Base-by-base conservation (phyloP, 2,329 filamentous ascomycete species). In the Aspergillus clavatus region DNA sequence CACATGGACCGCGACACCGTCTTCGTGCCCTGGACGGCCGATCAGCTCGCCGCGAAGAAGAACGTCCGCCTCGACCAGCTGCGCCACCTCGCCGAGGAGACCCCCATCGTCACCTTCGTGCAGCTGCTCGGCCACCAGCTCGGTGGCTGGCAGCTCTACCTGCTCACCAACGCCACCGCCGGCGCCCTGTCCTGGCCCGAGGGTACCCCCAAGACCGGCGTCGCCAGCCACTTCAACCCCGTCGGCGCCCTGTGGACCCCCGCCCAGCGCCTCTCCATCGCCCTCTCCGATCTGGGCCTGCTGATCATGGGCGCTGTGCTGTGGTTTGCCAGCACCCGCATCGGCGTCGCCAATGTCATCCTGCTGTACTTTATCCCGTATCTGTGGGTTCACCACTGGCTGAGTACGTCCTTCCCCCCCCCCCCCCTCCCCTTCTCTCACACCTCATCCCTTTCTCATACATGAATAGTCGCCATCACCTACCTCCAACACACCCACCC, bases 401-500 rank as follows among this genome's bases (percentile, higher is more conserved):
- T 86, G 43, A 75, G 77, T 81, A 68, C 57, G 75, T 69, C 38
- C 40, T 2, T n/a, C n/a, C n/a, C n/a, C n/a, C n/a, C n/a, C n/a
- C n/a, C n/a, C n/a, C n/a, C n/a, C n/a, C n/a, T n/a, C n/a, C n/a
- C n/a, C n/a, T n/a, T n/a, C n/a, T n/a, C n/a, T n/a, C n/a, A n/a
- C n/a, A n/a, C n/a, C n/a, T n/a, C n/a, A n/a, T n/a, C 27, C 4
- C 7, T 11, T 18, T 10, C 14, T 12, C 14, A 35, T n/a, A 42
- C 1, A 39, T 21, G 33, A 22, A 47, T 26, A 81, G 82, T 87
- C 16, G 82, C 82, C 51, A 87, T 87, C 61, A 87, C 84, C 38
- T 87, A 85, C 67, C 81, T 87, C 16, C 84, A 87, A 67, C 84
- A 87, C 73, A 84, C 81, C 44, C 80, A 86, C 60, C 69, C 63